Evolutionary conservation across 371 early-diverging fungal species (phyloP).

Genomic region (Rhizopus microsporus): DNA sequence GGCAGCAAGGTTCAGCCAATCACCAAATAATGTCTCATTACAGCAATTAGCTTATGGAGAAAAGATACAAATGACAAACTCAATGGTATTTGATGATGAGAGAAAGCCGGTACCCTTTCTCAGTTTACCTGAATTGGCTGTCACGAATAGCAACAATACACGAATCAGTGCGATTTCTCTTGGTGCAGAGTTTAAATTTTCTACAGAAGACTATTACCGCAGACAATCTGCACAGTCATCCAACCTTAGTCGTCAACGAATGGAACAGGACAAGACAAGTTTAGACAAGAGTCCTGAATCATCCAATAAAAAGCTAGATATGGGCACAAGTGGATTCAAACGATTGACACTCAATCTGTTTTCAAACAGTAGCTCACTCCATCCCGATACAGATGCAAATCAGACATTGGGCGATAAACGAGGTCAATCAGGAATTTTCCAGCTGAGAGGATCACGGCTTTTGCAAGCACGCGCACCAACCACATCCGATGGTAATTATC

Average conservation of each 20-base stretch:
- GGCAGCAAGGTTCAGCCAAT: conserved; percentile 31
- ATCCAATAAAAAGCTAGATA: neutral
- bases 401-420: conserved; percentile 9
- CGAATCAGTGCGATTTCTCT: conserved; percentile 23
- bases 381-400: neutral
- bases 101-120: neutral
- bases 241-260: neutral
- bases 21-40: conserved; percentile 14
- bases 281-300: too few species aligned
- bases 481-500: conserved; percentile 3
- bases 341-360: conserved; percentile 28
- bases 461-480: conserved; percentile 15
- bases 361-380: neutral
- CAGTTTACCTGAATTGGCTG: conserved; percentile 13
- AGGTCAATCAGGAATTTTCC: conserved; percentile 18
- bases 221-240: conserved; percentile 1
- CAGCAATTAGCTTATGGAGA: neutral
- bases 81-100: too few species aligned
- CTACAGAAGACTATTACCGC: conserved; percentile 6
- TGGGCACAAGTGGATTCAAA: conserved; percentile 8
- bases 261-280: too few species aligned
- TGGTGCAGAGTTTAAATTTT: conserved; percentile 25
- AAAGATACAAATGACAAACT: neutral
- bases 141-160: conserved; percentile 1
- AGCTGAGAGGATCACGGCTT: conserved; percentile 22